Conservation (phyloP, 306 rosid species). For the Quercus dentata region DNA sequence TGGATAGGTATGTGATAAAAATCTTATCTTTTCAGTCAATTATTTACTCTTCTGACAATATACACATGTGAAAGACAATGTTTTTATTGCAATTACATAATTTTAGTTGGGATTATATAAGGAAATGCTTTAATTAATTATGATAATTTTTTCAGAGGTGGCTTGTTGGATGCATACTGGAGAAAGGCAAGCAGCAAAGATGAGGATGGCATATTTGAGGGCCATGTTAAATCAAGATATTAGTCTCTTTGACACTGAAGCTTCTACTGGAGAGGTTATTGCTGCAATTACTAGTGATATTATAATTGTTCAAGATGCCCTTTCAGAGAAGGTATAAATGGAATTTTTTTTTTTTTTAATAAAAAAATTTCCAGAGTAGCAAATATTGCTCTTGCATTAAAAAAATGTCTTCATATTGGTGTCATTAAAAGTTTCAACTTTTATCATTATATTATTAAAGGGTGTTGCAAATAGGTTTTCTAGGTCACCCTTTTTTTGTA, state of each 20-base stretch:
- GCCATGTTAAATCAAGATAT: conserved; percentile 91
- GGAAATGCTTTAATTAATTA: neutral
- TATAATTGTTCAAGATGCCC: conserved; percentile 87
- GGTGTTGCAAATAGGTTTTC: too few species aligned
- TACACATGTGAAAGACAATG: neutral
- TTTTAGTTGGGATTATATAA: neutral
- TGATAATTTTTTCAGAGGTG: conserved; percentile 54
- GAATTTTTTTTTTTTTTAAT: too few species aligned
- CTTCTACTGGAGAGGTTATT: conserved; percentile 91
- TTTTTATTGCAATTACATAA: neutral
- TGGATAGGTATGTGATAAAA: conserved; percentile 68
- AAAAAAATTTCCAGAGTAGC: neutral
- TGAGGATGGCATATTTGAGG: conserved; percentile 93
- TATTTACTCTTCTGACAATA: neutral
- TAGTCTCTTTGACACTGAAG: conserved; percentile 83
- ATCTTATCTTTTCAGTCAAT: neutral
- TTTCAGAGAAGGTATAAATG: conserved; percentile 72
- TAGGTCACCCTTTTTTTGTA: too few species aligned
- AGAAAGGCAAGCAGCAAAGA: conserved; percentile 89
- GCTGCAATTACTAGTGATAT: conserved; percentile 88
- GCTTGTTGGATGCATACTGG: conserved; percentile 99
- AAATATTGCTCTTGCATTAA: neutral
- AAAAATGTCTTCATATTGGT: too few species aligned
- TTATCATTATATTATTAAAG: neutral
- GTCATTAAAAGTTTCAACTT: too few species aligned